Evolutionary conservation across 2,329 filamentous ascomycete species (phyloP).

Genomic region (Sodiomyces alkalinus): DNA sequence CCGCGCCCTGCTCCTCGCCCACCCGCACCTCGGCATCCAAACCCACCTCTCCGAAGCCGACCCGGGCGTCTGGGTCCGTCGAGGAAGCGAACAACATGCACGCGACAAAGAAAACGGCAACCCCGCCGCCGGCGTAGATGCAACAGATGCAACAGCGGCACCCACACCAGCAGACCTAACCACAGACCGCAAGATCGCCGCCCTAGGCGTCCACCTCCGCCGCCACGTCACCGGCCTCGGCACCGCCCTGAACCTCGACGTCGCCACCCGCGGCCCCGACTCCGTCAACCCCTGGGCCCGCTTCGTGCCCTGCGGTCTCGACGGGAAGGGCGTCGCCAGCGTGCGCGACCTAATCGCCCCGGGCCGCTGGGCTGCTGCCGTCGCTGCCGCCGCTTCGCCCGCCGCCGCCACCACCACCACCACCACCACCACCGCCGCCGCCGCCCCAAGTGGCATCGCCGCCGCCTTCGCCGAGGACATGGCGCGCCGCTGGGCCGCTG

Average conservation of each 20-base stretch:
- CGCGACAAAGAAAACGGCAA: too few species aligned
- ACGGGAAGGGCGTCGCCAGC: slow-evolving; percentile 66
- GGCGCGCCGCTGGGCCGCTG: slow-evolving; percentile 5
- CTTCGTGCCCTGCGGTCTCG: slow-evolving; percentile 82
- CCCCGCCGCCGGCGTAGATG: too few species aligned
- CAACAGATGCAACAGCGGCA: too few species aligned
- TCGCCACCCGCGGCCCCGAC: slow-evolving; percentile 30
- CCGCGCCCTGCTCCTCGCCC: slow-evolving; percentile 41
- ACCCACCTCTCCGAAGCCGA: slow-evolving; percentile 51
- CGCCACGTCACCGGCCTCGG: slow-evolving; percentile 75
- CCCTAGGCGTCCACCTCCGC: slow-evolving; percentile 80
- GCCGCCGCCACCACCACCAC: too few species aligned
- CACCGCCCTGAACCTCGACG: slow-evolving; percentile 62
- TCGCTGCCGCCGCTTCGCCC: too few species aligned
- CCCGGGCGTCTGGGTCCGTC: slow-evolving; percentile 80
- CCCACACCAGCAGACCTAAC: slow-evolving; percentile 4
- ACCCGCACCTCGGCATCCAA: slow-evolving; percentile 36
- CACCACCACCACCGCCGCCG: too few species aligned
- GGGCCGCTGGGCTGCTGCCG: slow-evolving; percentile 1
- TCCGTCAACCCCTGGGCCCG: slow-evolving; percentile 40
- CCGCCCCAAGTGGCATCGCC: too few species aligned
- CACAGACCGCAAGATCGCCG: slow-evolving; percentile 61
- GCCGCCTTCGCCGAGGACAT: slow-evolving; percentile 2
- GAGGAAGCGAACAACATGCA: too few species aligned
- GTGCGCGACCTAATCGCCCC: slow-evolving; percentile 37